Base-by-base conservation (phyloP, 2,329 filamentous ascomycete genomes). In the Cadophora sp. region DNA sequence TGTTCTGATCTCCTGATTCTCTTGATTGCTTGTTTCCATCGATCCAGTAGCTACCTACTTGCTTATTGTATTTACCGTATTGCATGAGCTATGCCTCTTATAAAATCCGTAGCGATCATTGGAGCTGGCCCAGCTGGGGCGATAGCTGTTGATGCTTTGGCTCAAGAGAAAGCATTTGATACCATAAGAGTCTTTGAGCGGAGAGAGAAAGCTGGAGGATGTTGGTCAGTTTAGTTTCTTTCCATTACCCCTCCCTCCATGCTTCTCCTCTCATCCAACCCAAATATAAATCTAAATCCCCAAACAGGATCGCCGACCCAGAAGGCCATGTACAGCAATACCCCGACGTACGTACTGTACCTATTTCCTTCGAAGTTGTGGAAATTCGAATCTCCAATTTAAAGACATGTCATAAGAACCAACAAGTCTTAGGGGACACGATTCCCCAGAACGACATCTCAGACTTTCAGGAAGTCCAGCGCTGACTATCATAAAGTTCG, bases 111-210 rank as follows among this genome's bases (percentile, higher is more conserved):
- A 14, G 87, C 87, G 20, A 82, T 90, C 6, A 87, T 90, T 71
- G 87, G 87, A 7, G 82, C 86, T 2, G 87, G 87, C 6, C 87
- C 88, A 7, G 81, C 85, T 3, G 87, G 87, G 2, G 84, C 85
- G 14, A 89, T 89, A 65, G 78, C 86, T 0, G 83, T 88, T 3
- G 86, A 90, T 78, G 87, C 87, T 4, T 76, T 90, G 36, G 82
- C 81, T 30, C 82, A 86, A 73, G 88, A 90, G 74, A 80, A 86
- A 68, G 74, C 78, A 0, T 90, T 90, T 72, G 84, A 89, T 66
- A 76, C 80, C 1, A 86, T 89, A 64, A 82, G 85, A 6, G 85
- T 90, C 0, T 90, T 90, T 73, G 88, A 90, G 73, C 80, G 87
- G 33, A 82, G 86, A 60, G 85, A 87, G 68, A 81, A 80, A 16